Conservation (phyloP, 768 basidiomycete genomes). For the Gymnopilus junonius region DNA sequence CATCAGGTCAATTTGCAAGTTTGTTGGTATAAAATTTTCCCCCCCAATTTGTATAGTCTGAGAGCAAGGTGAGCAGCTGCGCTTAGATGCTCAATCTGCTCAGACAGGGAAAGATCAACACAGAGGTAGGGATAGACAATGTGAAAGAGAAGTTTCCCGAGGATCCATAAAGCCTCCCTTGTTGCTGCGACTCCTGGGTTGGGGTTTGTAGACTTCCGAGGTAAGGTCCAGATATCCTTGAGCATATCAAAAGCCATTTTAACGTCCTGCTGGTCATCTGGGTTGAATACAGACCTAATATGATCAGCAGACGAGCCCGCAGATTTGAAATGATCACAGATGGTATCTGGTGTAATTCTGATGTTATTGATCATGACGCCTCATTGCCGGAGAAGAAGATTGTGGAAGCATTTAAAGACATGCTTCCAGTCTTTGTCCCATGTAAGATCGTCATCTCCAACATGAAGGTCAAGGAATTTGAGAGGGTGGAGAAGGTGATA, state of each 20-base stretch:
- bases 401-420: conserved; percentile 29
- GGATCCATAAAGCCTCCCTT: conserved; percentile 14
- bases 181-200: conserved; percentile 12
- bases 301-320: conserved; percentile 20
- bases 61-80: conserved; percentile 30
- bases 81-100: conserved; percentile 33
- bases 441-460: conserved; percentile 35
- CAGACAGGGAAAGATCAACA: conserved; percentile 25
- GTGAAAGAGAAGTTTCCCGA: conserved; percentile 23
- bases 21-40: conserved; percentile 29
- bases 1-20: conserved; percentile 34
- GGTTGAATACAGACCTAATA: conserved; percentile 24
- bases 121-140: conserved; percentile 32
- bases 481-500: conserved; percentile 21
- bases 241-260: conserved; percentile 27
- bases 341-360: conserved; percentile 25
- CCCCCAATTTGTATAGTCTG: conserved; percentile 15
- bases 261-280: conserved; percentile 29
- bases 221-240: conserved; percentile 25
- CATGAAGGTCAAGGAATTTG: conserved; percentile 24
- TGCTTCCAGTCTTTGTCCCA: conserved; percentile 37
- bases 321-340: conserved; percentile 19
- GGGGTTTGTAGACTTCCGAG: not conserved
- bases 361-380: conserved; percentile 24
- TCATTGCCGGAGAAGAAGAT: conserved; percentile 25